Base-by-base conservation (phyloP, 192 early-diverging fungal genomes). In the Allomyces javanicus region DNA sequence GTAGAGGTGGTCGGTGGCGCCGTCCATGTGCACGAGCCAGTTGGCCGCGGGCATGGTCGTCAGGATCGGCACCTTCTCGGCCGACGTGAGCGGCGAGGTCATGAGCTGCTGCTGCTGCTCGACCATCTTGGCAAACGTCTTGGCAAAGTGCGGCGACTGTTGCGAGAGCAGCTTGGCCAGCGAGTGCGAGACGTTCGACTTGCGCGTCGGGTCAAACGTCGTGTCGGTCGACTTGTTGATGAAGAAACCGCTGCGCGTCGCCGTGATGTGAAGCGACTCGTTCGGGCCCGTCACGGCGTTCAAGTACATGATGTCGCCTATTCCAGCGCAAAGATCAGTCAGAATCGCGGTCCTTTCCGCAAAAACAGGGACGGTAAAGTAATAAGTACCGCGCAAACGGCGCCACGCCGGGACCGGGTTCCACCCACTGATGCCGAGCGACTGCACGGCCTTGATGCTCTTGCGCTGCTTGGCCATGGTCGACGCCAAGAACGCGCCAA, bases 231-330 rank as follows among this genome's bases (percentile, higher is more conserved):
- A 90, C 61, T 82, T 75, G 76, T 88, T 92, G 65, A 92, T 86
- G 73, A 79, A 92, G 82, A 97, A 99, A 22, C 96, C 96, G 58
- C 70, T 73, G n/a, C 79, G 78, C 10, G 82, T 74, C 24, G 87
- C 84, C n/a, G 91, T 96, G 67, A 99, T 88, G 66, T 95, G 88
- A 27, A 87, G 74, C 43, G 76, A 80, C 69, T 90, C 82, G 64
- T 81, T 82, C 72, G 96, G 94, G 43, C 95, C 71, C n/a, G 92
- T 96, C 22, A 80, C 84, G 11, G 88, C 84, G n/a, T 75, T 79
- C 64, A 99, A 69, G 72, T 99, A 99, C 65, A 99, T 67, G 65
- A 97, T 78, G 70, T 99, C 92, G n/a, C 88, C 84, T 40, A 7
- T 40, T 40, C 33, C 4, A 40, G 9, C 5, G 7, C 0, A 40